phyloP scores from a whole-genome alignment of 805 yeast species.

The Blastobotrys terrestris region DNA sequence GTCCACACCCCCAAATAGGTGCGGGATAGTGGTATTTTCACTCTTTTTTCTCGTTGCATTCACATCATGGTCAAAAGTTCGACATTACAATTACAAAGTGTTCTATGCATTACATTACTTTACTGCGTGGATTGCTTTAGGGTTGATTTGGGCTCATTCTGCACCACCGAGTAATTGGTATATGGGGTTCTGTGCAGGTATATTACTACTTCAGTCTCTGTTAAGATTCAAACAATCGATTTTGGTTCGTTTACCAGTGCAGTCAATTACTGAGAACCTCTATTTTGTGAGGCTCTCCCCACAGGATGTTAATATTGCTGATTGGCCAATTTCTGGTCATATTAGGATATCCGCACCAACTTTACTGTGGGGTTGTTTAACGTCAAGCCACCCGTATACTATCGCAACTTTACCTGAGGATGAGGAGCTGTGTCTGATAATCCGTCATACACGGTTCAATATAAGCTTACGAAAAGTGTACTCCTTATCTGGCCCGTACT shows the following conservation, averaged over 20 bases:
- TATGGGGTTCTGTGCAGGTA: constrained; percentile 45
- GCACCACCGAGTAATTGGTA: constrained; percentile 63
- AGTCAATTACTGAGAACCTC: constrained; percentile 43
- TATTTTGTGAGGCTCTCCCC: constrained; percentile 47
- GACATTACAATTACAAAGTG: constrained; percentile 54
- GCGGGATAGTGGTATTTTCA: constrained; percentile 63
- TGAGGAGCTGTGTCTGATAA: constrained; percentile 31
- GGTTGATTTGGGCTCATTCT: constrained; percentile 67
- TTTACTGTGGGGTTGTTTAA: constrained; percentile 22
- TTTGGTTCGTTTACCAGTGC: constrained; percentile 28
- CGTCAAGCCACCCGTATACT: constrained; percentile 34
- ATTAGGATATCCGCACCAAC: constrained; percentile 25
- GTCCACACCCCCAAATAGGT: constrained; percentile 49
- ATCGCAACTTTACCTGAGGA: constrained; percentile 50
- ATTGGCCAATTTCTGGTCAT: background rate
- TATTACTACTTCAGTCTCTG: constrained; percentile 52
- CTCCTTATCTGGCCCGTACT: constrained; percentile 38
- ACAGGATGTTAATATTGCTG: constrained; percentile 28
- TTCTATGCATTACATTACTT: constrained; percentile 70
- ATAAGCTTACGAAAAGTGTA: constrained; percentile 30
- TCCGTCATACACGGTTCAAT: constrained; percentile 36
- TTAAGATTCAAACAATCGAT: constrained; percentile 38
- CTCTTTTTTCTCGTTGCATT: constrained; percentile 58
- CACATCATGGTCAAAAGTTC: constrained; percentile 58
- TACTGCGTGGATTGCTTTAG: constrained; percentile 69